Evolutionary conservation across 768 basidiomycete genomes (phyloP), one percentile per base, ranked within the genome.

Genomic region (Daedaleopsis sinensis): DNA sequence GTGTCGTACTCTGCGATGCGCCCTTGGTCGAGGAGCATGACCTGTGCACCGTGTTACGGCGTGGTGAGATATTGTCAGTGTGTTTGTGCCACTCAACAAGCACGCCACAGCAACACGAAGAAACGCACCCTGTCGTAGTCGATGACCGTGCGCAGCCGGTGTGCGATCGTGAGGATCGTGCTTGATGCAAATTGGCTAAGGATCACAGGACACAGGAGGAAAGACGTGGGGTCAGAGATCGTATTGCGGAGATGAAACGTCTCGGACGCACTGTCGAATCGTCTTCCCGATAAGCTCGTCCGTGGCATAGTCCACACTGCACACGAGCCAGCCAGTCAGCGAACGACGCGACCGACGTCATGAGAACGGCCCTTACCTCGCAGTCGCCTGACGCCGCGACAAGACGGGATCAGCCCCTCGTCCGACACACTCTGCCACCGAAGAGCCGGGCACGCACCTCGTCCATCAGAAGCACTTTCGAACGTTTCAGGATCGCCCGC

Each of bases 211-310:
- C 27, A 7, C 27, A 52, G 32, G 13, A n/a, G 10, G 46, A 54
- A 39, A 38, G 15, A 19, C 10, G 10, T 3, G 19, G 55, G 43
- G 54, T 58, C 42, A 63, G 57, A 48, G 36, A 56, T 58, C 24
- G 23, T n/a, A 12, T n/a, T n/a, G 27, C 11, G 11, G 48, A 58
- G 52, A 54, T 49, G 68, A 67, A 90, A 23, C 38, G 39, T 6
- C 39, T 35, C 47, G 23, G 42, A 78, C 87, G 70, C 69, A 93
- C 91, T 87, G 84, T 77, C 89, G 76, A 47, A 93, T 93, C 4
- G 90, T 91, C 70, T 89, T 89, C 39, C 88, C 81, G 66, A 93
- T 95, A 4, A 94, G 79, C 69, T 94, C 92, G 70, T 96, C 93
- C 0, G 94, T 94, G 21, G 91, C 91, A 71, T 94, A 91, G 71